A percentile compares a stretch with the other conserved stretches of the same genome.
These are phyloP conservation scores for Rauvolfia tetraphylla DNA, from an alignment of 257 asterid species.

Conservation along the genomic window DNA sequence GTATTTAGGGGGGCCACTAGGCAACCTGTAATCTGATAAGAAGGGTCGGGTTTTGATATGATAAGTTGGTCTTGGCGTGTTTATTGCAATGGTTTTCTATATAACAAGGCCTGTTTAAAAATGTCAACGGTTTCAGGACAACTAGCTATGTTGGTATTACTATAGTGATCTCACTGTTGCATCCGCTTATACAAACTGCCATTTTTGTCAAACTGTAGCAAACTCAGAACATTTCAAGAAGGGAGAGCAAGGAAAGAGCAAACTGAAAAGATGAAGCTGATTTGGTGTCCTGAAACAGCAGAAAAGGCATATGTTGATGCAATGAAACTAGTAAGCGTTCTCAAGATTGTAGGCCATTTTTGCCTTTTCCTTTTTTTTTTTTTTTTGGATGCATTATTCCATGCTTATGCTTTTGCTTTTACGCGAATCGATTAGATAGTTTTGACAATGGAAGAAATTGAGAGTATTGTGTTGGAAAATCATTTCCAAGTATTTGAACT, in stretches of 20 bases:
- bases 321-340: conserved; percentile 19
- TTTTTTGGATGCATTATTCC: neutral
- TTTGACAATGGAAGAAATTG: neutral
- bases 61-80: neutral
- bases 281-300: conserved; percentile 41
- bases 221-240: neutral
- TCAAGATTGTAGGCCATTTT: neutral
- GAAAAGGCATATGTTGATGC: conserved; percentile 31
- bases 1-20: neutral
- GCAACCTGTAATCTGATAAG: neutral
- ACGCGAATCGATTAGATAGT: neutral
- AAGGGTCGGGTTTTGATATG: neutral
- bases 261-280: conserved; percentile 27
- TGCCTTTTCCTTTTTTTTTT: neutral
- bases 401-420: neutral
- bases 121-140: conserved; percentile 11
- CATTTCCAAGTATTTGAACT: neutral
- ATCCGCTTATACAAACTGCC: neutral
- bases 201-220: neutral
- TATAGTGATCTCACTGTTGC: neutral
- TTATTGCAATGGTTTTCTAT: neutral
- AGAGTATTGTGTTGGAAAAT: too few species aligned
- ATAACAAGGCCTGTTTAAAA: neutral
- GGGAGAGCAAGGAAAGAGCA: neutral
- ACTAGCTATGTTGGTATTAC: neutral